Base-by-base conservation (phyloP, 2,329 filamentous ascomycete genomes). In the Fusarium nanum region DNA sequence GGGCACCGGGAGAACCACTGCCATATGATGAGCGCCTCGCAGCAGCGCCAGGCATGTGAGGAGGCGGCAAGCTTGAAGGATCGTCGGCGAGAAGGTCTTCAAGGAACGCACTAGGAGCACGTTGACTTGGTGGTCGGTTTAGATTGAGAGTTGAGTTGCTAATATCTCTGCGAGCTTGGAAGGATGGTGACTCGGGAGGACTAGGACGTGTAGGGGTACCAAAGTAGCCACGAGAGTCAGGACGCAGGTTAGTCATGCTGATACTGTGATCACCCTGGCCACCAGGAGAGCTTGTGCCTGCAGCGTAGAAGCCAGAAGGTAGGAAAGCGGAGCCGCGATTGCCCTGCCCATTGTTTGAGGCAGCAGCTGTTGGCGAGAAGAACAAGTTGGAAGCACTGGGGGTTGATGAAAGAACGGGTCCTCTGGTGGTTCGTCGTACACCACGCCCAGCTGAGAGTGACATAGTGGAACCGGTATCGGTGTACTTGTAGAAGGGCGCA, bases 291-390 rank as follows among this genome's bases (percentile, higher is more conserved):
- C 85, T 85, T 10, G 85, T 86, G 23, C 91, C 88, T 7, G 93
- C 87, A 32, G 93, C 91, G 77, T 98, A 98, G 82, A 97, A 98
- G 2, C 95, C 95, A 5, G 95, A 91, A 18, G 95, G 95, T 22
- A 98, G 85, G 77, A 95, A 97, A n/a, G 85, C 85, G 2, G 93
- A 97, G 63, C 88, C 89, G 56, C 94, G 91, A 72, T 88, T 88
- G 53, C 85, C 84, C 60, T 85, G 84, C 16, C 85, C 82, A 41
- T 88, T 89, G 16, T 91, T 92, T 4, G 92, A 83, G 10, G 87
- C 84, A 44, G 88, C 89, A 3, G 94, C 94, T 1, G 96, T 98
- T 1, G 96, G 96, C 10, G 94, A 97, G 84, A 97, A 99, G 87
- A 99, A 99, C 18, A 98, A 85, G 67, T 91, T 93, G 40, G 89